Base-by-base conservation (phyloP, 108 stramenopile species). In the Craspedostauros australis region DNA sequence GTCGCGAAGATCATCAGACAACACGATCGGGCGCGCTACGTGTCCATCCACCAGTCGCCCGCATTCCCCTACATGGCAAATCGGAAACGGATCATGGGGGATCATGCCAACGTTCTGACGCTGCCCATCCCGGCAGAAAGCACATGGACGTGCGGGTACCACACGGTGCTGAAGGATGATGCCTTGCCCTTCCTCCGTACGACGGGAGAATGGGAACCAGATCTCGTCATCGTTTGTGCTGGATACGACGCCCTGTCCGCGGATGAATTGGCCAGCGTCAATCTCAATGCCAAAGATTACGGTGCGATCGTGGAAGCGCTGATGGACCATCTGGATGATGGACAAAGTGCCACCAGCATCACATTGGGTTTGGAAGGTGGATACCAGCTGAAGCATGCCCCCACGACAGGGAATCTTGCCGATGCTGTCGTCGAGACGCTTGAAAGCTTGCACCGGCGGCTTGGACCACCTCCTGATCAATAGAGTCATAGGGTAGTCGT, bases 21-120 rank as follows among this genome's bases (percentile, higher is more conserved):
- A 9, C 48, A 64, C 20, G 22, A 27, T 21, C 9, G 50, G 12
- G 40, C 43, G 11, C 49, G 73, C 20, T 79, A 79, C 44, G 78
- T 60, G 8, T 70, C 68, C 11, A 68, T 68, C 31, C 78, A 79
- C 47, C 73, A 79, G 39, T 26, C 28, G 16, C 70, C 64, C 15
- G 68, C 72, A 9, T 79, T 79, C 66, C 76, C 76, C 14, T 73
- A 72, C 52, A 39, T 69, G 53, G 76, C 71, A n/a, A 40, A 53
- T 26, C 40, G 23, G 14, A 28, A 45, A 2, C n/a, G 15, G 30
- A 30, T 49, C 1, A 6, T 5, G 9, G 71, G 68, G 7, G 28
- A 42, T 1, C 50, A 72, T 37, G 21, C 39, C 8, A 77, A 77
- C 40, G 31, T 73, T 8, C 15, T 61, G 23, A 72, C 76, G 0